Percentiles rank a stretch among this genome's conserved stretches.
These are phyloP conservation scores for Pharnaceum exiguum DNA, from an alignment of 148 eudicot species.

Conservation along the genomic window DNA sequence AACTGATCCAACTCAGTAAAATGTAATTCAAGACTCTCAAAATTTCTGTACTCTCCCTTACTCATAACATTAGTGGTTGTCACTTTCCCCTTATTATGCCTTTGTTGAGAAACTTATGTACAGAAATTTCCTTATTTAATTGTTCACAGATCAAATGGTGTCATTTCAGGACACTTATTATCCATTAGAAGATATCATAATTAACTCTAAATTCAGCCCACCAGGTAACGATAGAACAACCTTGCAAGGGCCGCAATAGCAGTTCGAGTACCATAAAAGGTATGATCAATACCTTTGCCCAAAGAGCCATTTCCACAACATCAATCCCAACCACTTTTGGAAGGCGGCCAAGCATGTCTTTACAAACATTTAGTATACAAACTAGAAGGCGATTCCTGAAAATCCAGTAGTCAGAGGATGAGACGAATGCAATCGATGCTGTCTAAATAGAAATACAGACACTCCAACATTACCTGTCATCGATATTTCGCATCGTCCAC, in stretches of 20 bases:
- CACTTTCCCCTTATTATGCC: too few species aligned
- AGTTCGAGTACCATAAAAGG: background rate
- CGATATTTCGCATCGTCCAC: constrained; percentile 97
- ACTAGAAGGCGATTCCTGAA: constrained; percentile 81
- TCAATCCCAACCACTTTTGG: constrained; percentile 98
- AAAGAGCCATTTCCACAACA: constrained; percentile 99
- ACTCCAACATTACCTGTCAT: constrained; percentile 68
- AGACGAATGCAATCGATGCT: background rate
- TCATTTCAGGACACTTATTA: too few species aligned
- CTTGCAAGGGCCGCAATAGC: background rate
- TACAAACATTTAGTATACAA: constrained; percentile 77
- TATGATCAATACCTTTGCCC: constrained; percentile 77
- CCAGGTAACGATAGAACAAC: background rate
- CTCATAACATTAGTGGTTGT: too few species aligned
- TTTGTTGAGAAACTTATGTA: too few species aligned
- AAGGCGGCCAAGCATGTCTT: constrained; percentile 69
- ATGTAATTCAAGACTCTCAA: too few species aligned
- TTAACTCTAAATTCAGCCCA: background rate
- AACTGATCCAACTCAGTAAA: too few species aligned
- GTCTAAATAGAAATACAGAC: background rate
- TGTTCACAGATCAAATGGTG: too few species aligned
- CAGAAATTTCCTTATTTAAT: too few species aligned
- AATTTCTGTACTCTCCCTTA: too few species aligned
- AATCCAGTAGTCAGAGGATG: constrained; percentile 6
- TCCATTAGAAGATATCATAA: too few species aligned